Base-by-base conservation (phyloP, 805 yeast species). In the Starmera caribaea region DNA sequence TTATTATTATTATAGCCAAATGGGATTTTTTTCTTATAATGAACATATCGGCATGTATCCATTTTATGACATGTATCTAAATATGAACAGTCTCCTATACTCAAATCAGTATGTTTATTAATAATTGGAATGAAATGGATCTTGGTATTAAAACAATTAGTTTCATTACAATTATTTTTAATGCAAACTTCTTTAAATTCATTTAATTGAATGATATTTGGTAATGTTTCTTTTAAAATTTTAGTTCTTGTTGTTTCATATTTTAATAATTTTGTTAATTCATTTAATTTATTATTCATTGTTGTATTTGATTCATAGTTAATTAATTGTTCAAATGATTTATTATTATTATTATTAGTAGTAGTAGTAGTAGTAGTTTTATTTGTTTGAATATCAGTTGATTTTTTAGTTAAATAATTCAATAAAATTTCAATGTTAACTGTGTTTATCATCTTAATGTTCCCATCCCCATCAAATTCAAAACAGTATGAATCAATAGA, bases 31-130 rank as follows among this genome's bases (percentile, higher is more conserved):
- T 61, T 67, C 40, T 69, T 62, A 55, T 89, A 89, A 59, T 89
- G 97, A 30, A 86, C 68, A 54, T 83, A 89, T 17, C 92, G 67
- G 58, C 97, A 89, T 9, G 76, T 66, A 43, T 74, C 76, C 56
- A 85, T 71, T 59, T 87, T 87, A 62, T 85, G 96, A 55, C 97
- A 89, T 1, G 97, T 88, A 55, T 89, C 97, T 43, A 89, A 68
- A 55, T 89, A 89, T 9, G 96, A 88, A 56, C 97, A 89, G 58
- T 89, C 97, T 1, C 96, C 97, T 8, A 86, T 57, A 14, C 69
- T 61, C 2, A 62, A 40, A 50, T 90, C 97, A 0, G 96, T 87
- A 41, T 74, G 79, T 13, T 61, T 51, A 43, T 73, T 74, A 27
- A 74, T 58, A 27, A 73, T 61, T 11, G 80, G 80, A n/a, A 75